Evolutionary conservation across 164 flowering plant species (phyloP).

Genomic region (Annona squamosa): DNA sequence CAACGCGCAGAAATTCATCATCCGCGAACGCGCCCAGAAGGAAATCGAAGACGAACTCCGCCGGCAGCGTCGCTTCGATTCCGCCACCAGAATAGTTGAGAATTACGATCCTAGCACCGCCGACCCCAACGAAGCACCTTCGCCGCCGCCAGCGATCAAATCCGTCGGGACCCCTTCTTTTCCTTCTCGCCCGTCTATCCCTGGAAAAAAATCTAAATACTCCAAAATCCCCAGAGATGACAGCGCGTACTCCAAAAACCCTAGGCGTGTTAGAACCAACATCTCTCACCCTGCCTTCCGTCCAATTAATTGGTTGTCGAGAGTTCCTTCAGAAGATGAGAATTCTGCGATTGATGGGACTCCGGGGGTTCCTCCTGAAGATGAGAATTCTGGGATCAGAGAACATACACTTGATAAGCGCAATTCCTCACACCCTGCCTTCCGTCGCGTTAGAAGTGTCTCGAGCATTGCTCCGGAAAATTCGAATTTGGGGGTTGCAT

Average conservation of each 20-base stretch:
- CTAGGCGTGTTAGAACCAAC: background rate
- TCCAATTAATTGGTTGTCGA: background rate
- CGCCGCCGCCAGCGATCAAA: constrained; percentile 25
- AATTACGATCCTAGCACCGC: constrained; percentile 14
- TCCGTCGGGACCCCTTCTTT: constrained; percentile 73
- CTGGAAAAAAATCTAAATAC: constrained; percentile 65
- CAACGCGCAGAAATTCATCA: constrained; percentile 53
- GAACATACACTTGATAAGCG: background rate
- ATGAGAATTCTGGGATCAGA: too few relatives aligned
- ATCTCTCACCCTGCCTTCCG: too few relatives aligned
- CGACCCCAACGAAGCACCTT: constrained; percentile 5
- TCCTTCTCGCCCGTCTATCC: constrained; percentile 70
- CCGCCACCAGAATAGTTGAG: constrained; percentile 43
- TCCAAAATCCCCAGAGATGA: constrained; percentile 29
- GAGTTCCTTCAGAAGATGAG: too few relatives aligned
- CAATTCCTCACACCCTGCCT: constrained; percentile 17
- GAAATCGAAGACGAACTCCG: constrained; percentile 77
- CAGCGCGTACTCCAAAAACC: background rate
- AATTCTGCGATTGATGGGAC: too few relatives aligned
- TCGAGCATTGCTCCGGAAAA: background rate
- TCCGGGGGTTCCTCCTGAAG: too few relatives aligned
- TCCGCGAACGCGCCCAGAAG: constrained; percentile 39
- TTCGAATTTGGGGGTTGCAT: background rate
- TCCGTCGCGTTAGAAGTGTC: constrained; percentile 7
- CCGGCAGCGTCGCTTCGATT: constrained; percentile 45